These are phyloP conservation scores for Rhodotorula sp. DNA, from an alignment of 1,284 basidiomycete species.

Conservation along the genomic window DNA sequence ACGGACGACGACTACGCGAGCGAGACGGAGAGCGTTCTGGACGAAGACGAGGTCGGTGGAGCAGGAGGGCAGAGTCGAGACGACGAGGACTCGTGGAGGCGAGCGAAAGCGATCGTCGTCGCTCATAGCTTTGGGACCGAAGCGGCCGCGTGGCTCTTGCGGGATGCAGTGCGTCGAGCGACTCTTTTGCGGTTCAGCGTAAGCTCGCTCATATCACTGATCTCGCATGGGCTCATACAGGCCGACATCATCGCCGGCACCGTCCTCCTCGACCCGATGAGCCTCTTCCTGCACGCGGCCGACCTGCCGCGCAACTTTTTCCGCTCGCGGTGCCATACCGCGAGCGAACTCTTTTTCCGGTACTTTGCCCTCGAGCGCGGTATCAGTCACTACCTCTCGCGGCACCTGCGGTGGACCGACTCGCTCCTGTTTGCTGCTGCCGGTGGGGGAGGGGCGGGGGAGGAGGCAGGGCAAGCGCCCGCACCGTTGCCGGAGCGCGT, in stretches of 20 bases:
- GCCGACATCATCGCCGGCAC: constrained; percentile 35
- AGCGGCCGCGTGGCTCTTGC: constrained; percentile 27
- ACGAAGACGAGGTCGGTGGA: neutral
- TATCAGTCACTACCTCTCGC: constrained; percentile 36
- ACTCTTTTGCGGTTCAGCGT: too few species aligned
- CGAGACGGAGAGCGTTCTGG: too few species aligned
- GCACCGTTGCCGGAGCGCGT: constrained; percentile 22
- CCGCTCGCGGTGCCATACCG: constrained; percentile 24
- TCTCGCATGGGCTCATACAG: neutral
- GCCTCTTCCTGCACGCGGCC: constrained; percentile 26
- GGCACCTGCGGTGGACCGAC: constrained; percentile 34
- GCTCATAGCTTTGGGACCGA: constrained; percentile 33
- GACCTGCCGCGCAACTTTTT: constrained; percentile 37
- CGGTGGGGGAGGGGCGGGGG: neutral
- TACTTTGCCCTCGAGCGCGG: constrained; percentile 38
- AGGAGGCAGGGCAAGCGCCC: neutral
- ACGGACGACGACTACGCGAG: constrained; percentile 7
- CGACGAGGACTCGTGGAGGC: constrained; percentile 33
- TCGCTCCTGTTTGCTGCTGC: constrained; percentile 21
- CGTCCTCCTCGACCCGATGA: constrained; percentile 38
- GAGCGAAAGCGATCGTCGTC: constrained; percentile 26
- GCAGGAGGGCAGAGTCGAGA: neutral
- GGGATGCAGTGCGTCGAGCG: constrained; percentile 27
- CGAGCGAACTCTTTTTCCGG: constrained; percentile 37
- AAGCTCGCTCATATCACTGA: too few species aligned